A percentile compares a stretch with the other conserved stretches of the same genome.
phyloP scores from a whole-genome alignment of 2,329 filamentous ascomycete genomes.

The Phialemonium atrogriseum region DNA sequence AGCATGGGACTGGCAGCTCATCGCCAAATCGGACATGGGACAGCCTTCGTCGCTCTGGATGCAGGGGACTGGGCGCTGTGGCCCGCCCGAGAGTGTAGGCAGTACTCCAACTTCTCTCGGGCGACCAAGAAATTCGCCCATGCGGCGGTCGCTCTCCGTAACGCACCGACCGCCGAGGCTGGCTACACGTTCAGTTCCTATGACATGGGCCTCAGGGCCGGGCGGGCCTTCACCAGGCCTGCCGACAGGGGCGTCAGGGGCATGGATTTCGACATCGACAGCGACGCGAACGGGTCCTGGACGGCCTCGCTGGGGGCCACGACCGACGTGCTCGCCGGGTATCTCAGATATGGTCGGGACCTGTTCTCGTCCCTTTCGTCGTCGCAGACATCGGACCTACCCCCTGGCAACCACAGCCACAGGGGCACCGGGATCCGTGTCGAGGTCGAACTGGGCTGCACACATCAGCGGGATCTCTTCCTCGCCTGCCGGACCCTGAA shows the following conservation, averaged over 20 bases:
- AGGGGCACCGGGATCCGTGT: constrained; percentile 20
- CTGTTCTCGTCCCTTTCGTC: constrained; percentile 18
- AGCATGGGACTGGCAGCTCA: constrained; percentile 24
- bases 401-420: background rate
- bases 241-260: constrained; percentile 26
- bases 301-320: constrained; percentile 27
- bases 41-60: constrained; percentile 29
- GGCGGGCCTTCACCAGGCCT: constrained; percentile 21
- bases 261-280: constrained; percentile 25
- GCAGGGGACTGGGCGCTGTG: constrained; percentile 29
- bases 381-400: background rate
- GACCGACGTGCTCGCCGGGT: constrained; percentile 21
- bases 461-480: constrained; percentile 25
- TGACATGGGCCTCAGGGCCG: constrained; percentile 21
- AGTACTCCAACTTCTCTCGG: constrained; percentile 23
- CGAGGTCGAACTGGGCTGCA: constrained; percentile 33
- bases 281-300: constrained; percentile 24
- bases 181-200: constrained; percentile 27
- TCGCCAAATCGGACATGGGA: constrained; percentile 23
- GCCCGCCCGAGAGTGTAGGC: constrained; percentile 18
- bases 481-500: constrained; percentile 35
- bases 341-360: constrained; percentile 27
- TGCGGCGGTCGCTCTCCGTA: constrained; percentile 7
- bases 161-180: constrained; percentile 30
- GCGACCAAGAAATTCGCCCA: constrained; percentile 15